phyloP scores from a whole-genome alignment of 1,139 yeast genomes.

The Debaryomyces fabryi region DNA sequence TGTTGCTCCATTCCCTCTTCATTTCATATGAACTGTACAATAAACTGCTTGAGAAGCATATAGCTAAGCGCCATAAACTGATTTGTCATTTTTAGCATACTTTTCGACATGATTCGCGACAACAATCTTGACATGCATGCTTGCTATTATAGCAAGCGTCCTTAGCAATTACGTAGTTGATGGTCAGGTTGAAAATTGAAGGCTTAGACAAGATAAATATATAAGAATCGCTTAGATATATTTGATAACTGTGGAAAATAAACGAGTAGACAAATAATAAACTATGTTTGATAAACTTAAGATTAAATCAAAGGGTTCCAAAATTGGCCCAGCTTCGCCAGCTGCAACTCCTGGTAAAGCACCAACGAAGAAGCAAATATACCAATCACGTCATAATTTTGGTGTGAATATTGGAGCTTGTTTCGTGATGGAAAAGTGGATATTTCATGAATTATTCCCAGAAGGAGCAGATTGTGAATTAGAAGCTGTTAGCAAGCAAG shows the following conservation, averaged over 20 bases:
- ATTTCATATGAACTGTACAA: background rate
- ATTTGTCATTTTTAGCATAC: background rate
- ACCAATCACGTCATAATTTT: slow-evolving; percentile 66
- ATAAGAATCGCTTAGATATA: slow-evolving; percentile 1
- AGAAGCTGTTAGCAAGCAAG: slow-evolving; percentile 62
- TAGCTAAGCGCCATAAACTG: background rate
- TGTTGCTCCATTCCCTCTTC: background rate
- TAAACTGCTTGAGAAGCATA: background rate
- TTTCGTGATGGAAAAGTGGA: slow-evolving; percentile 80
- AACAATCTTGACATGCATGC: background rate
- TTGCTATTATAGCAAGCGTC: slow-evolving; percentile 2
- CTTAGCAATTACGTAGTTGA: background rate
- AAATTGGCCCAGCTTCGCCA: slow-evolving; percentile 30
- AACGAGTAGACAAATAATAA: background rate
- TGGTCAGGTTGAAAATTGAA: background rate
- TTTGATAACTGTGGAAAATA: background rate
- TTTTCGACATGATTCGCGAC: slow-evolving; percentile 6
- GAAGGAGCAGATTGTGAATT: slow-evolving; percentile 63
- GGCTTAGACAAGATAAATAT: background rate
- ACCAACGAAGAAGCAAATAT: slow-evolving; percentile 56
- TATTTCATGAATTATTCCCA: slow-evolving; percentile 60
- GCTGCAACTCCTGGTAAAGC: slow-evolving; percentile 32
- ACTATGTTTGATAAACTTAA: slow-evolving; percentile 45
- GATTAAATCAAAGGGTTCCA: slow-evolving; percentile 40
- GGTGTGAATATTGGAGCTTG: slow-evolving; percentile 90